Evolutionary conservation across 2,329 filamentous ascomycete genomes (phyloP).

Genomic region (Epichloe uncinata): DNA sequence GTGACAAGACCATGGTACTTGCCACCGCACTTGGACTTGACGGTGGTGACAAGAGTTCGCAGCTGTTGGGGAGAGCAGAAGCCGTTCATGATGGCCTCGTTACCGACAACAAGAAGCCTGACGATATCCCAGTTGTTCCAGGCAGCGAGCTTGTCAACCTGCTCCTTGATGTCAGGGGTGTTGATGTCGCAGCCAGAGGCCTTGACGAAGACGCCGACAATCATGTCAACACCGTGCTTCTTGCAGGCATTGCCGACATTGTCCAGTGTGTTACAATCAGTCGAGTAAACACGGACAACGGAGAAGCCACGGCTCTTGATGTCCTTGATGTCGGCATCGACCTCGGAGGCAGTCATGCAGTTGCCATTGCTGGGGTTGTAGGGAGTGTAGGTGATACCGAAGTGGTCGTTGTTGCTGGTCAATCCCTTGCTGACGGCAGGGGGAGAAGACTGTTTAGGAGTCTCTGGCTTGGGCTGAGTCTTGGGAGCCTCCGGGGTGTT

Average conservation of each 20-base stretch:
- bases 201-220: conserved; percentile 80
- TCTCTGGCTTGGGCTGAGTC: conserved; percentile 8
- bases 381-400: conserved; percentile 71
- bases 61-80: conserved; percentile 53
- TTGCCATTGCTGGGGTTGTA: conserved; percentile 42
- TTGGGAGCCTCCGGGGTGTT: conserved; percentile 4
- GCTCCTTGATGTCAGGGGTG: conserved; percentile 50
- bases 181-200: conserved; percentile 43
- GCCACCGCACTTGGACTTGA: conserved; percentile 54
- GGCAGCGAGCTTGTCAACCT: conserved; percentile 57
- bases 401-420: conserved; percentile 39
- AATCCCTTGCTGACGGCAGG: conserved; percentile 12
- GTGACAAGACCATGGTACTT: conserved; percentile 61
- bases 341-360: conserved; percentile 51
- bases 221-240: conserved; percentile 58
- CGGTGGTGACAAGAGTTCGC: conserved; percentile 52
- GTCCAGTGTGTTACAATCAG: conserved; percentile 73
- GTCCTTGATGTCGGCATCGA: conserved; percentile 44
- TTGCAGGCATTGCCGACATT: conserved; percentile 59
- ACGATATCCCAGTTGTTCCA: conserved; percentile 68
- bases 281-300: conserved; percentile 73
- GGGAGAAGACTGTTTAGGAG: conserved; percentile 6
- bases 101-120: conserved; percentile 72
- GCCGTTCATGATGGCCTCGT: conserved; percentile 75
- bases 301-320: conserved; percentile 56